A percentile compares a stretch with the other conserved stretches of the same genome.
Conservation (phyloP, 129 eudicot species). For the Saussurea involucrata region DNA sequence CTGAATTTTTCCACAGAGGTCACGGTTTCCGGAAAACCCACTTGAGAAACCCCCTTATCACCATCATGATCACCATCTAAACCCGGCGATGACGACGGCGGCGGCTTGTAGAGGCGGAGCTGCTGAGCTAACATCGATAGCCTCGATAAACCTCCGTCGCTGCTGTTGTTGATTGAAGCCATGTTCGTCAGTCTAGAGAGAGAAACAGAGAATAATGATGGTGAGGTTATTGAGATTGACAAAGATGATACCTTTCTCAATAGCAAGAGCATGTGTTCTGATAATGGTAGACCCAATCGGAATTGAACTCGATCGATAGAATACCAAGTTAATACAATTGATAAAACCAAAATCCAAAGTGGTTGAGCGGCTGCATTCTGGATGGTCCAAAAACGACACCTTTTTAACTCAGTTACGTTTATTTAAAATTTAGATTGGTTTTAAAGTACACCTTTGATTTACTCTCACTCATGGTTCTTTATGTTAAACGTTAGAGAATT, state of each 20-base stretch:
- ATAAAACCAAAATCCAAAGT: too few relatives aligned
- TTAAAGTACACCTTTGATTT: too few relatives aligned
- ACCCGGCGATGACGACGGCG: constrained; percentile 14
- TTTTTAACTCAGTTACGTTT: too few relatives aligned
- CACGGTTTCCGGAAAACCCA: constrained; percentile 69
- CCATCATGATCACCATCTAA: constrained; percentile 27
- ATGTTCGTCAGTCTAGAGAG: constrained; percentile 18
- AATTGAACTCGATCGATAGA: too few relatives aligned
- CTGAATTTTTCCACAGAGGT: constrained; percentile 47
- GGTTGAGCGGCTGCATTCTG: too few relatives aligned
- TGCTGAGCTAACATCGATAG: constrained; percentile 48
- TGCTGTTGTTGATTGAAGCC: constrained; percentile 7
- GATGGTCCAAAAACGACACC: too few relatives aligned
- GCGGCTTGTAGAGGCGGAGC: constrained; percentile 66
- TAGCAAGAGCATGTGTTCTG: constrained; percentile 27
- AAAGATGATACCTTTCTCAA: constrained; percentile 20
- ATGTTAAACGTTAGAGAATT: too few relatives aligned
- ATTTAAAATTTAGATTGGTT: too few relatives aligned
- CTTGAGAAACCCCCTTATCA: constrained; percentile 48
- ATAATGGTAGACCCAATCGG: neutral
- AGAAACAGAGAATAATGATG: constrained; percentile 14
- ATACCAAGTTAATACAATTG: neutral
- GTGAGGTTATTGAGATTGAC: constrained; percentile 8
- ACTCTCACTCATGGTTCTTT: too few relatives aligned
- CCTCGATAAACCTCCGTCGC: constrained; percentile 19